Base-by-base conservation (phyloP, 2,329 filamentous ascomycete species). In the Talaromyces sp. region DNA sequence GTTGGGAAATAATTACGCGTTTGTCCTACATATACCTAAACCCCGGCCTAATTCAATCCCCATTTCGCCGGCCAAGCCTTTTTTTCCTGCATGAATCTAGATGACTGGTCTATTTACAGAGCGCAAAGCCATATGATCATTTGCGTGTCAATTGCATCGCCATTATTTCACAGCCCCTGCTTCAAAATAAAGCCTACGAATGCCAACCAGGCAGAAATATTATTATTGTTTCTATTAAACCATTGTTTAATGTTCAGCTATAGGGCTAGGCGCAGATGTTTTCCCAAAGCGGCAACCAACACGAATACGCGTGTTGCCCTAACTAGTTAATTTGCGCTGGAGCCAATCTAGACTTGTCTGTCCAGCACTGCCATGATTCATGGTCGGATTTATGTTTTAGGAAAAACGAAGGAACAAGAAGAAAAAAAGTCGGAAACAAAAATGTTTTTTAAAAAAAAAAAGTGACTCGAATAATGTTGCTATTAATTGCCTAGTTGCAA, bases 381-480 rank as follows among this genome's bases (percentile, higher is more conserved):
- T 53, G 4, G 13, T 8, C 8, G 10, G 32, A 33, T 13, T 33
- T 10, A 13, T 33, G 9, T 33, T 11, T 13, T 2, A 33, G 2
- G 2, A 25, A 11, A 42, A 47, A 27, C 55, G 53, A 63, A 58
- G 22, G 30, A 49, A 57, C n/a, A 44, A 8, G 30, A 8, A 10
- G 30, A 32, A 32, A 32, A 32, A 32, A 32, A 32, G 8, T 32
- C 30, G 32, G 10, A 13, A 33, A 33, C 13, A 11, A 33, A 2
- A 11, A 13, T 9, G 11, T 22, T 22, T 22, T n/a, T n/a, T n/a
- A n/a, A n/a, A 22, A 22, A 22, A 27, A 30, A 19, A 19, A 39
- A 55, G 55, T 59, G 44, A 22, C 62, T 30, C 60, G 42, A 58
- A 60, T 36, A 52, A 4, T 51, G 4, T 36, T 13, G 15, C 32